Base-by-base conservation (phyloP, 1,284 basidiomycete species). In the Laetiporus sulphureus region DNA sequence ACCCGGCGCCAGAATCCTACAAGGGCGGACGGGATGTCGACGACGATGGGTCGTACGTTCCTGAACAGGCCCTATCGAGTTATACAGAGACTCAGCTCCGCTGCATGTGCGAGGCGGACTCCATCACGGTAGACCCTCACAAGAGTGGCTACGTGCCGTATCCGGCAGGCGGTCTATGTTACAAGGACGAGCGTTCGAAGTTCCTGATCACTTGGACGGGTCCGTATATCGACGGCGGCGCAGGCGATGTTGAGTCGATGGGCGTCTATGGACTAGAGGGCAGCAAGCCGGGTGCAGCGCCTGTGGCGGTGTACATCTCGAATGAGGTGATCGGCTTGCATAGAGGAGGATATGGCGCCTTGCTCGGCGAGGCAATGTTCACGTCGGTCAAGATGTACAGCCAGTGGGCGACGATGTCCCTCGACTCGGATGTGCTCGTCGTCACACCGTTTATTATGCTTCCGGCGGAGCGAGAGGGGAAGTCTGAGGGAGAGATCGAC, bases 71-170 rank as follows among this genome's bases (percentile, higher is more conserved):
- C 12, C 23, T 46, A 2, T 38, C 35, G 20, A 21, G 41, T 10
- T 46, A 51, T 27, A 50, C 50, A 4, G 27, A 49, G 25, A 39
- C 32, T 20, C 53, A 57, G 38, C 38, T 58, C 15, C 40, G 37
- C 12, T 44, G 52, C 20, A 51, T 69, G 10, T 36, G 43, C 13
- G 32, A 53, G 12, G 54, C 57, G 8, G 69, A 73, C 40, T 65
- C 66, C 1, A 59, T 72, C 29, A 72, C 69, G 0, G 58, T 71
- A 37, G 71, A 73, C 47, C 70, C 69, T 4, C 71, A 73, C 47
- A 72, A 72, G 54, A 57, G 57, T 27, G 70, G 70, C 8, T 72
- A 70, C 46, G 53, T 66, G 13, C 69, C 61, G 0, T 71, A 70
- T 47, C 69, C 71, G 16, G 69, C 69, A 2, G 71, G 71, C 7